These are phyloP conservation scores for Limnanthes douglasii DNA, from an alignment of 345 rosid genomes.

Conservation along the genomic window DNA sequence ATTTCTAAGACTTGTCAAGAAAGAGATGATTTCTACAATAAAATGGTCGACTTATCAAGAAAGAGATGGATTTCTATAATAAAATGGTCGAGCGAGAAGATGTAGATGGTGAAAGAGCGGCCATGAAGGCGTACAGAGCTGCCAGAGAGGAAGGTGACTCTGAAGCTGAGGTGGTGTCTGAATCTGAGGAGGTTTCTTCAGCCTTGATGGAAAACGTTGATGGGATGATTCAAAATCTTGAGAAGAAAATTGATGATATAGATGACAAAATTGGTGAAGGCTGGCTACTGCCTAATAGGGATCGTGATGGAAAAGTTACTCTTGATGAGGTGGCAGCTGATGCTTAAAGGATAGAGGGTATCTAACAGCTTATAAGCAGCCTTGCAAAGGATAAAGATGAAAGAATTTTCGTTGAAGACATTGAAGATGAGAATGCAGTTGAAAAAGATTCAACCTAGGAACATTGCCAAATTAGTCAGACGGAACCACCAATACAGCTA, in stretches of 20 bases:
- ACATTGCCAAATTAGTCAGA: too few species aligned
- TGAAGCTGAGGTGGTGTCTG: constrained; percentile 29
- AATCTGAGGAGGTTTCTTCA: constrained; percentile 54
- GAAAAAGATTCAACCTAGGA: constrained; percentile 33
- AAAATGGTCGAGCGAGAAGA: constrained; percentile 68
- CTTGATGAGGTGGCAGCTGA: constrained; percentile 84
- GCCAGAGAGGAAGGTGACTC: constrained; percentile 57
- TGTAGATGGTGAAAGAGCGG: constrained; percentile 50
- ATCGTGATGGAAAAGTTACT: constrained; percentile 76
- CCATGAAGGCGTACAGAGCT: constrained; percentile 68
- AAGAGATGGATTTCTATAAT: constrained; percentile 87
- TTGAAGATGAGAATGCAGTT: constrained; percentile 33
- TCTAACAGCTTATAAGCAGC: constrained; percentile 58
- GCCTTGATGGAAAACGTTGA: constrained; percentile 76
- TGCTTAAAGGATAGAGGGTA: constrained; percentile 75
- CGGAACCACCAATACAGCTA: too few species aligned
- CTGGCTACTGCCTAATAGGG: constrained; percentile 84
- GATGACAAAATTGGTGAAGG: constrained; percentile 71
- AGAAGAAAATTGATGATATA: constrained; percentile 78
- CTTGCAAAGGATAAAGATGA: constrained; percentile 87
- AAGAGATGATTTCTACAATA: too few species aligned
- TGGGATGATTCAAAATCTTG: constrained; percentile 72
- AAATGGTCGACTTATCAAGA: too few species aligned
- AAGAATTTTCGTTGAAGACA: constrained; percentile 91
- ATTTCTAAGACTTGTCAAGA: constrained; percentile 66